Evolutionary conservation across 169 alveolate genomes (phyloP).

Genomic region (Eimeria tenella): DNA sequence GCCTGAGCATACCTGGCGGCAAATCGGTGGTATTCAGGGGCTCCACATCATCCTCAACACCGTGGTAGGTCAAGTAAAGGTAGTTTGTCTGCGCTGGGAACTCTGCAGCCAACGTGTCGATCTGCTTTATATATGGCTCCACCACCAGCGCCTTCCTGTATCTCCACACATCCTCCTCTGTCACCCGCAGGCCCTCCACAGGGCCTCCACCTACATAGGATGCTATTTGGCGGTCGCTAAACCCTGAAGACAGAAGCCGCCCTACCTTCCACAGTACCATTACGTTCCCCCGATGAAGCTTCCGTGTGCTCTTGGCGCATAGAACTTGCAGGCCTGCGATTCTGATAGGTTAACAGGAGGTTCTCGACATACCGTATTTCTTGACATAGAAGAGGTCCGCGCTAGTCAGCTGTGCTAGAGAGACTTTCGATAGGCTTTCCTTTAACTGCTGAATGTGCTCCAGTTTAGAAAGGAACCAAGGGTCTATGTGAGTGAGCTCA

Average conservation of each 20-base stretch:
- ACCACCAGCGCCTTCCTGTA: constrained; percentile 83
- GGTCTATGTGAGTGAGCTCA: constrained; percentile 87
- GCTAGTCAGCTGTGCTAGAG: constrained; percentile 63
- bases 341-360: not conserved
- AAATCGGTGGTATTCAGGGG: constrained; percentile 81
- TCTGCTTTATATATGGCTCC: constrained; percentile 88
- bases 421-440: constrained; percentile 58
- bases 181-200: not conserved
- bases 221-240: constrained; percentile 88
- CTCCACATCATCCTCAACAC: constrained; percentile 86
- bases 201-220: not conserved
- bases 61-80: constrained; percentile 91
- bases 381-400: constrained; percentile 70
- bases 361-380: constrained; percentile 84
- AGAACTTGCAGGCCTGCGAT: not conserved
- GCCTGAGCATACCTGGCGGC: too few relatives aligned
- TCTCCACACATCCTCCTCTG: constrained; percentile 86
- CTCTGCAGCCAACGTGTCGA: constrained; percentile 94
- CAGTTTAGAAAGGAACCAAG: constrained; percentile 91
- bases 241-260: constrained; percentile 75
- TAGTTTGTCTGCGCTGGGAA: constrained; percentile 93
- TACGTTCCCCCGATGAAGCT: not conserved
- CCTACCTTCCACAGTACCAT: not conserved
- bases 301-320: not conserved
- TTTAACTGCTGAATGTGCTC: constrained; percentile 83